Evolutionary conservation across 208 protist genomes (phyloP).

Genomic region (Lotmaria passim): DNA sequence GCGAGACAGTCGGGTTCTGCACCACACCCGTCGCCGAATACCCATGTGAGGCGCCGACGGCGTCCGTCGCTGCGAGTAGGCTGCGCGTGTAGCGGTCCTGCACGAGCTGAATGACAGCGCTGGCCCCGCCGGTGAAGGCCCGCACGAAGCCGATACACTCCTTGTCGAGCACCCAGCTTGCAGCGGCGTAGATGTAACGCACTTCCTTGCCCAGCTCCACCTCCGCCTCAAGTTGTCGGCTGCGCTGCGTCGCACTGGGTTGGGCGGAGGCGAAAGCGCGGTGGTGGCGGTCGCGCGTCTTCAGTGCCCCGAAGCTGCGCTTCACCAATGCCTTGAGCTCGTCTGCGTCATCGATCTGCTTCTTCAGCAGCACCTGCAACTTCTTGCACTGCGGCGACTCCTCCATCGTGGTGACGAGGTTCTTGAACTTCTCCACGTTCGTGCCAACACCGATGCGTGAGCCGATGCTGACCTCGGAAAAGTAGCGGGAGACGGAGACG

Average conservation of each 20-base stretch:
- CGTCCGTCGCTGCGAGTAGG: not conserved
- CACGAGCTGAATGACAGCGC: conserved; percentile 6
- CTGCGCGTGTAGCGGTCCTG: not conserved
- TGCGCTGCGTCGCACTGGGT: not conserved
- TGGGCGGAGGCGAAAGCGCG: not conserved
- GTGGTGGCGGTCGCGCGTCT: conserved; percentile 5
- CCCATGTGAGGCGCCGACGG: conserved; percentile 1
- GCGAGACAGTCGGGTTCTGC: no score
- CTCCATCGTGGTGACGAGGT: not conserved
- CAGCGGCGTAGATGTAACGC: not conserved
- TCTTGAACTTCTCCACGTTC: not conserved
- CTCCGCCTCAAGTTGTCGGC: not conserved
- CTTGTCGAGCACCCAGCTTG: not conserved
- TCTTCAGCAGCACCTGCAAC: not conserved
- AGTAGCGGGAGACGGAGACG: conserved; percentile 1
- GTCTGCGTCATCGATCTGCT: not conserved
- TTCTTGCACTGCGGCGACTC: not conserved
- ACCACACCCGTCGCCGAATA: not conserved
- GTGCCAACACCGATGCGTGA: conserved; percentile 5
- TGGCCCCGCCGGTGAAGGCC: not conserved
- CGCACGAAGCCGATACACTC: conserved; percentile 7
- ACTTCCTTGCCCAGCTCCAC: conserved; percentile 4
- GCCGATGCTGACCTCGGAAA: not conserved
- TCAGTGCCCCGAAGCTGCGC: not conserved
- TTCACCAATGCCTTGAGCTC: not conserved